Conservation (phyloP, 1,284 basidiomycete genomes). For the Limonomyces culmigenus region DNA sequence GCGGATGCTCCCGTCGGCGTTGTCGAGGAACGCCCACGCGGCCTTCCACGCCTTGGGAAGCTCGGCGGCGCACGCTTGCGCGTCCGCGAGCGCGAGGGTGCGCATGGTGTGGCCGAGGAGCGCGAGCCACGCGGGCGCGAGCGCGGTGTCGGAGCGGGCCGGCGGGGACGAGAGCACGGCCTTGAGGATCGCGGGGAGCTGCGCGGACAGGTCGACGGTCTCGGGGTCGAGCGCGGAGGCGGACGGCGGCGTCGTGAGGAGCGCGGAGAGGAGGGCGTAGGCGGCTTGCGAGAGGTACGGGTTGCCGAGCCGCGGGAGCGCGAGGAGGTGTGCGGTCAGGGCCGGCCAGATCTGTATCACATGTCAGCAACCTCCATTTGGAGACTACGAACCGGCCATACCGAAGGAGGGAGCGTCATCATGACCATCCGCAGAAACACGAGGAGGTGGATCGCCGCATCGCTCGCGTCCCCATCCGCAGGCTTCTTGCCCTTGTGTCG, state of each 20-base stretch:
- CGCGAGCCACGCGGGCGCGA: conserved; percentile 59
- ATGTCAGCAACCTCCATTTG: too few species aligned
- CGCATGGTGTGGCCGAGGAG: conserved; percentile 57
- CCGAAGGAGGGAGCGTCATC: conserved; percentile 45
- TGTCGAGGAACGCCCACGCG: conserved; percentile 62
- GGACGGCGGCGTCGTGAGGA: conserved; percentile 38
- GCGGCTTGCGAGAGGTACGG: conserved; percentile 72
- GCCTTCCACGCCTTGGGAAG: conserved; percentile 60
- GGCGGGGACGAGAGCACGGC: conserved; percentile 66
- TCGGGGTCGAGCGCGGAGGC: conserved; percentile 28
- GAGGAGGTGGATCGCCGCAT: conserved; percentile 70
- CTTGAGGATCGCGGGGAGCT: conserved; percentile 54
- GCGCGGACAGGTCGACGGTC: conserved; percentile 28
- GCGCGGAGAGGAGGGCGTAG: conserved; percentile 65
- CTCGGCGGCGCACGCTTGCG: conserved; percentile 30
- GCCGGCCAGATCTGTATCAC: conserved; percentile 60
- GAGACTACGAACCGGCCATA: conserved; percentile 19
- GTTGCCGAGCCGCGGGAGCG: conserved; percentile 69
- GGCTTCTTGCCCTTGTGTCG: conserved; percentile 49
- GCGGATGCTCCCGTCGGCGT: conserved; percentile 32
- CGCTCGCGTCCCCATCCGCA: conserved; percentile 44
- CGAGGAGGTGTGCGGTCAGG: conserved; percentile 55
- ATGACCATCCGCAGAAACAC: conserved; percentile 54
- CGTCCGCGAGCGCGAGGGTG: conserved; percentile 32
- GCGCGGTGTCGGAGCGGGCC: conserved; percentile 36